A percentile compares a stretch with the other conserved stretches of the same genome.
Conservation (phyloP, 257 asterid genomes). For the Nicotiana noctiflora region DNA sequence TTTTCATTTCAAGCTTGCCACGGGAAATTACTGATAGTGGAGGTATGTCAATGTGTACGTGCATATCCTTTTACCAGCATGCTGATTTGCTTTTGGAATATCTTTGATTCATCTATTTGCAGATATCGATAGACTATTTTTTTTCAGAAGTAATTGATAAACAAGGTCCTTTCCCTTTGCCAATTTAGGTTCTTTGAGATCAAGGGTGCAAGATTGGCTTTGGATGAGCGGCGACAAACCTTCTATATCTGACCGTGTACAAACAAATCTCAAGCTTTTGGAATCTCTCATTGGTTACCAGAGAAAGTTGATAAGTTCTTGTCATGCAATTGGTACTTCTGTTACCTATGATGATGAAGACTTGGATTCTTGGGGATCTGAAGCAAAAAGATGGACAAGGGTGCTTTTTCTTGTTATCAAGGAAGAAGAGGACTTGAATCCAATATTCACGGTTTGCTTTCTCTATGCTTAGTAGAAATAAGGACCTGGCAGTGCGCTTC, state of each 20-base stretch:
- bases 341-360: slow-evolving; percentile 72
- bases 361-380: slow-evolving; percentile 70
- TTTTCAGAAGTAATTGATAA: not conserved
- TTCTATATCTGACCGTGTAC: slow-evolving; percentile 10
- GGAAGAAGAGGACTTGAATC: slow-evolving; percentile 38
- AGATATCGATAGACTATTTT: not conserved
- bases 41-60: slow-evolving; percentile 38
- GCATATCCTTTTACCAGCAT: not conserved
- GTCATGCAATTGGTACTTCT: slow-evolving; percentile 30
- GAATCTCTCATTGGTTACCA: slow-evolving; percentile 51
- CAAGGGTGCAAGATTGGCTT: slow-evolving; percentile 62
- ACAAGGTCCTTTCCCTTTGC: not conserved
- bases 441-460: slow-evolving; percentile 44
- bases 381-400: slow-evolving; percentile 82
- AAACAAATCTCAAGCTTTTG: slow-evolving; percentile 35
- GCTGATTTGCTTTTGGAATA: not conserved
- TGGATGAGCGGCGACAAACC: slow-evolving; percentile 12
- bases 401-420: slow-evolving; percentile 57
- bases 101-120: slow-evolving; percentile 1
- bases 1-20: slow-evolving; percentile 75
- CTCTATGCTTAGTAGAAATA: not conserved
- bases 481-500: not conserved
- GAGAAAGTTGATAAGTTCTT: slow-evolving; percentile 34
- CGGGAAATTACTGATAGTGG: slow-evolving; percentile 76
- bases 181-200: slow-evolving; percentile 60